Base-by-base conservation (phyloP, 2,329 filamentous ascomycete species). In the Furcasterigmium furcatum region DNA sequence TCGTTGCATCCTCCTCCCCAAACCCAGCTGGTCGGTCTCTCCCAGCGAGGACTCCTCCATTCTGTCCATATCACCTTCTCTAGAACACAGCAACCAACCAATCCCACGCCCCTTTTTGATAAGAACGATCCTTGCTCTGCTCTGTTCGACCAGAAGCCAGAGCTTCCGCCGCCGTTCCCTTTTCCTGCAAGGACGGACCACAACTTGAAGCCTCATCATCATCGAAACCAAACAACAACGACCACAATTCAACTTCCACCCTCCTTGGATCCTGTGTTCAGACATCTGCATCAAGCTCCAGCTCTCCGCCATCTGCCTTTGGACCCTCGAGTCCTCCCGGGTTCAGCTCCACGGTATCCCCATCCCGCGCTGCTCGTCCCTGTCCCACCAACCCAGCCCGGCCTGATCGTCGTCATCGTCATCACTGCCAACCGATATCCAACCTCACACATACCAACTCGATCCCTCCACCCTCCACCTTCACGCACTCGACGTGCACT, bases 401-500 rank as follows among this genome's bases (percentile, higher is more conserved):
- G 18, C 34, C 34, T 20, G 21, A 36, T 36, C 34, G 50, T 52
- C 52, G 34, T 36, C 34, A 36, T 36, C 34, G 34, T 9, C 34
- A 36, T 36, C 34, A 36, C 34, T 36, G 34, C 34, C 34, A 18
- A 36, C 34, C 5, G 19, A 36, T 50, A 53, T 36, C 47, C 41
- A 19, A 35, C 34, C 16, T 18, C 32, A 34, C 16, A 19, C 32
- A 13, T n/a, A 42, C 38, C 46, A 43, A 36, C 22, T 16, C 36
- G 42, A 29, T 43, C 42, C 34, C 25, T 24, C 36, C 22, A 24
- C 38, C 46, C 41, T 41, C 44, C 19, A 20, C 41, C 14, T 46
- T 24, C 41, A 57, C 59, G 64, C 67, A 65, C 62, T 57, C 60
- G 65, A 67, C 67, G 67, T 76, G 72, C 74, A 73, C 49, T 54